A percentile compares a stretch with the other conserved stretches of the same genome.
Conservation (phyloP, 2,329 filamentous ascomycete genomes). For the Mollisiaceae sp. region DNA sequence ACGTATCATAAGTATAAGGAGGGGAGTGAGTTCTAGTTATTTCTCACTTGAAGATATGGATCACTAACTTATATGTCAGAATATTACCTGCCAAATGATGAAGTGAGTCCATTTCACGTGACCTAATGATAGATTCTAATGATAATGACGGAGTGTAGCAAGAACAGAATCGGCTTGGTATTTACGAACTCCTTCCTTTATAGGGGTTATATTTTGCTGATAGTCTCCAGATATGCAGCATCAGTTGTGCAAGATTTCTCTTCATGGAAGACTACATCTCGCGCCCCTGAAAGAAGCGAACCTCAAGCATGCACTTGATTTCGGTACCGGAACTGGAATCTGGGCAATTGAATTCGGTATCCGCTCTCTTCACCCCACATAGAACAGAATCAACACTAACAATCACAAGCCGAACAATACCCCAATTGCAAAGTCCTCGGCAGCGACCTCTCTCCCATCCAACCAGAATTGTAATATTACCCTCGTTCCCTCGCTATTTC, state of each 20-base stretch:
- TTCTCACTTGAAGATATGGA: background rate
- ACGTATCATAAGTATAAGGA: conserved; percentile 33
- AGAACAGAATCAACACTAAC: conserved; percentile 8
- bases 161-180: conserved; percentile 28
- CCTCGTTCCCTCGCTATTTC: too few species aligned
- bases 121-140: too few species aligned
- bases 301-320: conserved; percentile 44
- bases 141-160: background rate
- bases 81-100: conserved; percentile 26
- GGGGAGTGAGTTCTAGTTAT: conserved; percentile 23
- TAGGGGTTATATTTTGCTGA: too few species aligned
- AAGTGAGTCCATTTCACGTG: conserved; percentile 8
- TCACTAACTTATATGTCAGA: conserved; percentile 9
- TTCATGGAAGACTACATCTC: conserved; percentile 29
- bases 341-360: conserved; percentile 46
- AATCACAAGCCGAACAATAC: conserved; percentile 35
- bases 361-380: background rate
- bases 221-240: conserved; percentile 29
- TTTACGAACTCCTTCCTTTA: background rate
- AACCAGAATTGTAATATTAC: conserved; percentile 36
- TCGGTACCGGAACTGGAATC: conserved; percentile 49
- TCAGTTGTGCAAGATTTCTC: conserved; percentile 29
- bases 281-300: conserved; percentile 37
- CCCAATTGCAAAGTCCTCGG: conserved; percentile 38
- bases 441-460: conserved; percentile 40